Evolutionary conservation across 2,329 filamentous ascomycete species (phyloP), one percentile per base, ranked within the genome.

Genomic region (Fusarium protoensiforme): DNA sequence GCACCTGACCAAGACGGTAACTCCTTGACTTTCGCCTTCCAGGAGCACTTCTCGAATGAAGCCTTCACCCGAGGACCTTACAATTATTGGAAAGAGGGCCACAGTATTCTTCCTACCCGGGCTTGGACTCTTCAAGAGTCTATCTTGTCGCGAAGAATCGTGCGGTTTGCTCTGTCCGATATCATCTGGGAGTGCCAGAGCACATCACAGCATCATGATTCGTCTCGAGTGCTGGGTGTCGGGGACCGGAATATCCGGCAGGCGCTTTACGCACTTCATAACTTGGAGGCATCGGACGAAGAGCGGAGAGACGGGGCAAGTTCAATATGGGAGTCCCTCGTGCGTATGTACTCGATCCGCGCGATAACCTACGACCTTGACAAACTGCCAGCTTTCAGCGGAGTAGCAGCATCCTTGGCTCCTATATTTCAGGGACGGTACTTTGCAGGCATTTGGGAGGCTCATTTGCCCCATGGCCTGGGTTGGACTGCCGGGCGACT

Each of bases 61-160:
- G 29, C 29, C 5, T 20, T 35, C 22, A 3, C 2, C 9, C n/a
- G 8, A 10, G 18, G 16, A 9, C 16, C 57, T 39, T 18, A 24
- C 14, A 36, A 33, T 13, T 60, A 60, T 14, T 46, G 20, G 11
- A 38, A 53, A 20, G 13, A 22, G 3, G 60, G 18, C 2, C 39
- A 16, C 16, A 18, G 11, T 1, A 43, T 51, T 8, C 43, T 53
- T 16, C 60, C 46, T 14, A 35, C 24, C 14, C 43, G 60, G 16
- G 60, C 60, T 10, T 62, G 60, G 60, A 33, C 60, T 10, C n/a
- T 62, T 22, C 60, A 62, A 18, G 60, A 62, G 29, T 39, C 31
- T 2, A 20, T 54, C 9, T 14, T 62, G 13, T 51, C 60, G 6
- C n/a, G 18, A 4, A 33, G 60, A 10, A 16, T 62, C 13, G 60